Percentiles rank a stretch among this genome's conserved stretches.
Conservation (phyloP, 345 rosid genomes). For the Lepidium sativum region DNA sequence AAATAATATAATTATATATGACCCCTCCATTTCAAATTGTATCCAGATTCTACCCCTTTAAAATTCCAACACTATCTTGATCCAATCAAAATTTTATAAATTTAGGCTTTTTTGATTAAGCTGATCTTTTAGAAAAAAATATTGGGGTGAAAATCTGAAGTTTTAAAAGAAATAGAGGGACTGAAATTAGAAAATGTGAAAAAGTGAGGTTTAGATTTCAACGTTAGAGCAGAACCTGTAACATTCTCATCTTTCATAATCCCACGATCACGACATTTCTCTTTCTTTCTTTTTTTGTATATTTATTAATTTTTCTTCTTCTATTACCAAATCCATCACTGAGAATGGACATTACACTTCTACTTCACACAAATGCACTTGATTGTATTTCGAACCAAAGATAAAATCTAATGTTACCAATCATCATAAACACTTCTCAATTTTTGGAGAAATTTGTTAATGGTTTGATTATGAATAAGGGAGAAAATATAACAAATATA, state of each 20-base stretch:
- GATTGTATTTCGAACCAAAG: background rate
- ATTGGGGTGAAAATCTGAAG: background rate
- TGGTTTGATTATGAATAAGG: background rate
- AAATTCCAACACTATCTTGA: no score
- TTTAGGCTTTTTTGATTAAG: no score
- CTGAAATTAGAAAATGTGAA: background rate
- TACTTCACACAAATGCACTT: background rate
- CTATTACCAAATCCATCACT: background rate
- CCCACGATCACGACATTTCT: conserved; percentile 25
- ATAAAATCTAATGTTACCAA: background rate
- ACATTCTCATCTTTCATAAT: background rate
- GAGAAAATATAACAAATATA: no score
- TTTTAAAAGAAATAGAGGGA: background rate
- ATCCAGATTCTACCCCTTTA: no score
- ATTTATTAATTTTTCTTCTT: background rate
- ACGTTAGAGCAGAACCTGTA: background rate
- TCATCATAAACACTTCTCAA: no score
- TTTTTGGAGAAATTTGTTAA: no score
- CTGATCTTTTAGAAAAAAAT: no score
- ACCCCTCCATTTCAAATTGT: no score
- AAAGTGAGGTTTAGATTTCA: conserved; percentile 4
- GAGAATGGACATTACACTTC: conserved; percentile 1
- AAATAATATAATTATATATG: no score
- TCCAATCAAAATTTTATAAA: no score
- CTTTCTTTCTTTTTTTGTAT: background rate